phyloP scores from a whole-genome alignment of 139 green algal genomes.

The Tetratostichococcus sp. region DNA sequence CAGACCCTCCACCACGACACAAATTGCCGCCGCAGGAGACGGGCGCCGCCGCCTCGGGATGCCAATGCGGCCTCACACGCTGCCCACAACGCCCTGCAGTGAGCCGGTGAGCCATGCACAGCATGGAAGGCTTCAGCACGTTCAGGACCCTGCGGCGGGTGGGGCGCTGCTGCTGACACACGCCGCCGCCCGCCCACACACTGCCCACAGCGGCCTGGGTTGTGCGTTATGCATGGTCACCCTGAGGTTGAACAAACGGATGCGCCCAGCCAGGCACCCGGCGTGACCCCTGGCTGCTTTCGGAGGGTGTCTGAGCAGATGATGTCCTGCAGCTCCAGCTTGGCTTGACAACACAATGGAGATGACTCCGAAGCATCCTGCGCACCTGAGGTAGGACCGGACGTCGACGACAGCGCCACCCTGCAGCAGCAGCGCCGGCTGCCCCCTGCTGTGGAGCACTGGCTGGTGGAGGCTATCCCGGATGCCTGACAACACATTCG shows the following conservation, averaged over 20 bases:
- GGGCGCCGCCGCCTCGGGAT: background rate
- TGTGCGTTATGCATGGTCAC: no score
- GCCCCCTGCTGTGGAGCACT: background rate
- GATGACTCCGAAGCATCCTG: background rate
- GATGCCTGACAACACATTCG: no score
- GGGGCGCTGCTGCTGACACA: background rate
- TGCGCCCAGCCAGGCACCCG: no score
- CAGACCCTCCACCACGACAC: slow-evolving; percentile 37
- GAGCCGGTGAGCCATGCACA: slow-evolving; percentile 12
- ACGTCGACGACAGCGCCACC: background rate
- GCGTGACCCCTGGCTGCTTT: no score
- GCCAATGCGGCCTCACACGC: slow-evolving; percentile 34
- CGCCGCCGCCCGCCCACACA: slow-evolving; percentile 30
- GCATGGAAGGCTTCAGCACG: slow-evolving; percentile 36
- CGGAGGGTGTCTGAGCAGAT: background rate
- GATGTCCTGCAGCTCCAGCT: no score
- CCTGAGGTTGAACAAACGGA: no score
- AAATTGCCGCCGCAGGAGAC: slow-evolving; percentile 27
- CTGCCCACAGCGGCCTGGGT: slow-evolving; percentile 61
- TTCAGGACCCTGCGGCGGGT: slow-evolving; percentile 21
- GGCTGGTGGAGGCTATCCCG: no score
- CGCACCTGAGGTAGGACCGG: background rate
- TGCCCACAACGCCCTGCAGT: slow-evolving; percentile 54
- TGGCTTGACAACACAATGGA: no score
- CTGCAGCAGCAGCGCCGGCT: slow-evolving; percentile 3